These are phyloP conservation scores for Russula virescens DNA, from an alignment of 768 basidiomycete genomes.

Conservation along the genomic window DNA sequence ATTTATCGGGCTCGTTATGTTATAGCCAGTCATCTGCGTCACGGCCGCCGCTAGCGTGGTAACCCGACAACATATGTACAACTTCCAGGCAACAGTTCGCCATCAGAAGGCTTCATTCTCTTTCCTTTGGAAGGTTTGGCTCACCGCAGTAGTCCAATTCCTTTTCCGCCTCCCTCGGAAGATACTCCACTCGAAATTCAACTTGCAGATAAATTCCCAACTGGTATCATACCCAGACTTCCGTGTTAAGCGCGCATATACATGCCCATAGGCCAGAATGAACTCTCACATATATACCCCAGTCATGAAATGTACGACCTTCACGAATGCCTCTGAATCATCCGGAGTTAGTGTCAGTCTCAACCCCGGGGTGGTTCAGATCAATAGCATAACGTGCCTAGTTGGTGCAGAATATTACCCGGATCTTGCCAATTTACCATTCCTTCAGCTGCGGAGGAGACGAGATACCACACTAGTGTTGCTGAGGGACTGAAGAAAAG, in stretches of 20 bases:
- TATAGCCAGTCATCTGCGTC: conserved; percentile 10
- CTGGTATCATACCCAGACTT: neutral
- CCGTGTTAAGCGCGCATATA: neutral
- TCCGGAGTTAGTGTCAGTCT: neutral
- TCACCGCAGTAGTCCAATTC: conserved; percentile 2
- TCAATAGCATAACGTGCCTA: neutral
- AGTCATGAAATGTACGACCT: conserved; percentile 9
- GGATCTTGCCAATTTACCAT: conserved; percentile 4
- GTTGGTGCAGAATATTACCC: neutral
- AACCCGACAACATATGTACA: conserved; percentile 15
- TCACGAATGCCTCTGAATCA: conserved; percentile 4
- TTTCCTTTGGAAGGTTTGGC: neutral
- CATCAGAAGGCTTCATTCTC: too few relatives aligned
- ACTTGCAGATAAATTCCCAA: conserved; percentile 14
- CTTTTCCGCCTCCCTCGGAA: conserved; percentile 2
- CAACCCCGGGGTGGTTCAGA: neutral
- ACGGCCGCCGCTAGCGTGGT: conserved; percentile 12
- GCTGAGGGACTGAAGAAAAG: neutral
- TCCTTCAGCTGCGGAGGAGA: neutral
- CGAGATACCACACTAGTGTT: neutral
- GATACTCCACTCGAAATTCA: conserved; percentile 18
- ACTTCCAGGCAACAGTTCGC: neutral
- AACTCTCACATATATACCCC: conserved; percentile 16
- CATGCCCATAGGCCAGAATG: neutral
- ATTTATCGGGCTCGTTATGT: conserved; percentile 7